A percentile compares a stretch with the other conserved stretches of the same genome.
Conservation (phyloP, 1,284 basidiomycete species). For the Cryptococcus depauperatus region DNA sequence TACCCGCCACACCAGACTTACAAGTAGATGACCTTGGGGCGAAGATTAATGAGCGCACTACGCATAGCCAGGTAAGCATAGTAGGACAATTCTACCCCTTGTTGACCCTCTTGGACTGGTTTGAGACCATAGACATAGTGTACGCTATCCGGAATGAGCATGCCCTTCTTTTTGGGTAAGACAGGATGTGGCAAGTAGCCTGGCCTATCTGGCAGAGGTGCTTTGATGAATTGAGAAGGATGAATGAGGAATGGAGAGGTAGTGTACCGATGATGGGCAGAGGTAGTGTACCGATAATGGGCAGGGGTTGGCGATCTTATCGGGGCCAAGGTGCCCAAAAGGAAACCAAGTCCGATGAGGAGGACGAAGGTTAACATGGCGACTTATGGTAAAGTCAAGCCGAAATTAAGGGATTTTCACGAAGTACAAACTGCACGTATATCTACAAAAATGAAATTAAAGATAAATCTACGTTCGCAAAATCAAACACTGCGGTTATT, state of each 20-base stretch:
- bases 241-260: conserved; percentile 26
- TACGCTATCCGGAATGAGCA: conserved; percentile 41
- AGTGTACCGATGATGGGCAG: conserved; percentile 4
- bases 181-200: conserved; percentile 28
- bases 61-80: conserved; percentile 47
- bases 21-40: conserved; percentile 45
- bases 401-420: no score
- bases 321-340: conserved; percentile 4
- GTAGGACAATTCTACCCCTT: conserved; percentile 42
- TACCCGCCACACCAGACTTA: conserved; percentile 16
- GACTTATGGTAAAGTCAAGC: conserved; percentile 6
- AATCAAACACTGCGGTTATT: no score
- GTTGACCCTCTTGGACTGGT: conserved; percentile 21
- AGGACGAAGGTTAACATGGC: conserved; percentile 7
- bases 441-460: no score
- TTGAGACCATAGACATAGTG: conserved; percentile 46
- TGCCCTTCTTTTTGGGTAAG: conserved; percentile 25
- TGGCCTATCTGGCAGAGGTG: conserved; percentile 15
- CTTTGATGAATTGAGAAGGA: conserved; percentile 18
- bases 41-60: conserved; percentile 43
- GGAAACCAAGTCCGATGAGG: no score
- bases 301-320: conserved; percentile 1
- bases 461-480: no score
- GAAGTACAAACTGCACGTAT: no score
- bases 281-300: conserved; percentile 1